Evolutionary conservation across 495 filamentous ascomycete genomes (phyloP), one percentile per base, ranked within the genome.

Genomic region (Penicillium salamii): DNA sequence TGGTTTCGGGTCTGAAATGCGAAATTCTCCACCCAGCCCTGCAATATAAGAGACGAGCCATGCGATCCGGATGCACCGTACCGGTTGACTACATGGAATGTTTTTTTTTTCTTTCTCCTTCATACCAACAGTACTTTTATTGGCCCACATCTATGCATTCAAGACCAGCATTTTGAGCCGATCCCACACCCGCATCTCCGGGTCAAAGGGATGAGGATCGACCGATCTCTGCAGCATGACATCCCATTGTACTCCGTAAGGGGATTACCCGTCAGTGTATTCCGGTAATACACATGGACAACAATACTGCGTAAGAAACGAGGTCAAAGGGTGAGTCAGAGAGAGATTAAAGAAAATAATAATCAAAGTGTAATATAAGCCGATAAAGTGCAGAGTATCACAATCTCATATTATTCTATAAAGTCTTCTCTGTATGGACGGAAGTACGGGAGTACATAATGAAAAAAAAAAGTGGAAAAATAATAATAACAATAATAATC

Each of bases 1-100:
- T 12, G 3, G 46, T 50, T 50, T 54, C 28, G 28, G 28, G 29
- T 36, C 12, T 26, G 29, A 14, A 3, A 8, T 44, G 41, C 47
- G 36, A 33, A 7, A 17, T 37, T 40, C 53, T 62, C 59, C 59
- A 62, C 59, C 14, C 28, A 37, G 48, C 56, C 58, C 55, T 61
- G 58, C 43, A 61, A 61, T 58, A 46, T 40, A 49, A 28, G 48
- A 53, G 40, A 57, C 60, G 54, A 50, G 55, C 59, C 55, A 58
- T 51, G 32, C 39, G 44, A 55, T 58, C 35, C 37, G 31, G 34
- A 45, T 58, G 51, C 52, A 58, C 31, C 17, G 28, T 29, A 45
- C 49, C 44, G 49, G 3, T 26, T 8, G 23, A n/a, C n/a, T 4
- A 18, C 23, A 51, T 12, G 14, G 15, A 23, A 41, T 33, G 42